Conservation (phyloP, 139 green algal genomes). For the Microglena sp. region DNA sequence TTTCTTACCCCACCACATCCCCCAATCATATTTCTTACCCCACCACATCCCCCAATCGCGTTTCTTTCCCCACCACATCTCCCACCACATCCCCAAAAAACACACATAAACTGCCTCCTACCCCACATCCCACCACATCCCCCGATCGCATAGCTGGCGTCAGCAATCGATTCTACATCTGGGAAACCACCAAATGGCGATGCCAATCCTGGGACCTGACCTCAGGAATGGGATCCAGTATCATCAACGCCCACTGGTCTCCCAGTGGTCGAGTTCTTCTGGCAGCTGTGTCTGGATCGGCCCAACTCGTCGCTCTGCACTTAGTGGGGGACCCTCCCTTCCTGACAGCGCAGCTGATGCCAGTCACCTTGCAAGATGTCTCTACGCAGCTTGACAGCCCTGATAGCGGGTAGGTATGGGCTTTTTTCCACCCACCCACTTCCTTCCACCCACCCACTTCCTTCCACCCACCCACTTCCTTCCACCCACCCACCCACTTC, state of each 20-base stretch:
- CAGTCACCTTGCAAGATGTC: slow-evolving; percentile 23
- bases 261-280: neutral
- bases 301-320: neutral
- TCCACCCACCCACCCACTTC: too few species aligned
- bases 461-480: too few species aligned
- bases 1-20: too few species aligned
- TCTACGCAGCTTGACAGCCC: neutral
- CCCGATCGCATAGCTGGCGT: slow-evolving; percentile 10
- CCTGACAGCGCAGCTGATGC: slow-evolving; percentile 16
- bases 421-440: too few species aligned
- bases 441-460: too few species aligned
- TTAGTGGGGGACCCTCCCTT: neutral
- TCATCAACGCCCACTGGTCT: neutral
- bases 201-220: slow-evolving; percentile 1
- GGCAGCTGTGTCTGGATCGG: neutral
- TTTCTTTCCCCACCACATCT: too few species aligned
- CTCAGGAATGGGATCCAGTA: neutral
- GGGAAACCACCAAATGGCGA: slow-evolving; percentile 1
- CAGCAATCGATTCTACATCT: slow-evolving; percentile 15
- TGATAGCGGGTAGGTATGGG: too few species aligned
- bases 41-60: too few species aligned
- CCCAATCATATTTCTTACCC: too few species aligned
- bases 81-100: too few species aligned
- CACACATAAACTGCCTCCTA: too few species aligned
- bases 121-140: neutral